These are phyloP conservation scores for Eimeria necatrix DNA, from an alignment of 169 alveolate genomes.

Conservation along the genomic window DNA sequence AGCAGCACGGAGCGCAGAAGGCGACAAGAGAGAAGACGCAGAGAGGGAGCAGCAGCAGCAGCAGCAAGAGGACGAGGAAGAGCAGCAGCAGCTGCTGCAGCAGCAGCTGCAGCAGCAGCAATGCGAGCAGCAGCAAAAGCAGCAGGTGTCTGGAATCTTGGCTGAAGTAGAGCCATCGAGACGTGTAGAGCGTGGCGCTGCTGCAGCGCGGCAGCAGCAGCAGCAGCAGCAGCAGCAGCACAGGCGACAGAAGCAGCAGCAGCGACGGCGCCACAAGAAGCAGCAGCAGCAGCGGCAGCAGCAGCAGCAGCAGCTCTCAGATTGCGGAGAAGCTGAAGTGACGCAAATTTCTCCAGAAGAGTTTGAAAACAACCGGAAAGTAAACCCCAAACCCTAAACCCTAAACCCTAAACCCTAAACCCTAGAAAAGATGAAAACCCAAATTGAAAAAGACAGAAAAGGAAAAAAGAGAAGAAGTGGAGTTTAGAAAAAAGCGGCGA, in stretches of 20 bases:
- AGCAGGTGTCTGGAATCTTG: background rate
- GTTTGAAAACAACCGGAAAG: background rate
- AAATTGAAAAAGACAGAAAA: too few species aligned
- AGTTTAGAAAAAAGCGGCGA: too few species aligned
- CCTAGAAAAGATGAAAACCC: too few species aligned
- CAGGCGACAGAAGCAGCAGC: background rate
- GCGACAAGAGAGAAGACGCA: background rate
- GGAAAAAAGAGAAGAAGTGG: too few species aligned
- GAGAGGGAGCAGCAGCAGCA: background rate
- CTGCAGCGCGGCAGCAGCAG: background rate
- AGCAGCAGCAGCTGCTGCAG: slow-evolving; percentile 28
- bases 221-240: background rate
- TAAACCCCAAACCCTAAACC: too few species aligned
- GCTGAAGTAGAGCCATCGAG: background rate
- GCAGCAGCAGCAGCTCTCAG: background rate
- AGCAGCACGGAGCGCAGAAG: background rate
- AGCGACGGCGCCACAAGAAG: too few species aligned
- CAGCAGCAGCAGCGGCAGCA: too few species aligned
- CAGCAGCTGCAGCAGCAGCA: slow-evolving; percentile 39
- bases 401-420: too few species aligned
- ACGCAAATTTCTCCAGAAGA: background rate
- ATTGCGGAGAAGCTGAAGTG: background rate
- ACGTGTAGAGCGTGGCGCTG: background rate
- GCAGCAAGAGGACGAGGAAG: background rate
- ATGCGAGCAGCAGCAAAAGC: slow-evolving; percentile 17